Conservation (phyloP, 257 asterid species). For the Solanum lignicaule region DNA sequence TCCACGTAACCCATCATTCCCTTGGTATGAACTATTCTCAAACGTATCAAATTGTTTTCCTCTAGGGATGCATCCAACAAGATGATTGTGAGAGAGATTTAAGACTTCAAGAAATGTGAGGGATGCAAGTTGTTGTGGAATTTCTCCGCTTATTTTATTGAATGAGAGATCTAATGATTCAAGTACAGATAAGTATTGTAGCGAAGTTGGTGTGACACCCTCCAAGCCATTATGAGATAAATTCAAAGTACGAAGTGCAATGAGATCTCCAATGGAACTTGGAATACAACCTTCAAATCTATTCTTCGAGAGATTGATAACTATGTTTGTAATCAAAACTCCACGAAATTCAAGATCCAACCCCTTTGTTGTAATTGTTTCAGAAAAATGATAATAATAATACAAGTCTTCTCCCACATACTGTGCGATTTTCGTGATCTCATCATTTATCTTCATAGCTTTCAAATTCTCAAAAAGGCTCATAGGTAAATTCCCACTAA, state of each 20-base stretch:
- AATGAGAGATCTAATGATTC: background rate
- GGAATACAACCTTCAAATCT: background rate
- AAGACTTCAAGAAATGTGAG: background rate
- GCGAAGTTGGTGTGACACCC: background rate
- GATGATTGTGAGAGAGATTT: background rate
- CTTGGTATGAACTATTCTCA: background rate
- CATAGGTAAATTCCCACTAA: background rate
- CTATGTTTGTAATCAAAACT: background rate
- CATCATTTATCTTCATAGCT: background rate
- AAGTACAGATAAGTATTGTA: background rate
- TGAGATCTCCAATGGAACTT: background rate
- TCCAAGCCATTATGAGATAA: background rate
- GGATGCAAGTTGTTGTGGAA: background rate
- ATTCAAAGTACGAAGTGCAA: background rate
- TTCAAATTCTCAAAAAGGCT: background rate
- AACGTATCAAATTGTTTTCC: background rate
- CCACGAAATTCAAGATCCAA: background rate
- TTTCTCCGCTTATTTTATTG: background rate
- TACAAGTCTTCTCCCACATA: background rate
- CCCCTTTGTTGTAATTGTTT: background rate
- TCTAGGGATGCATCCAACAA: background rate
- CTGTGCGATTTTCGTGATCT: accelerated
- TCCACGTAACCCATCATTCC: background rate
- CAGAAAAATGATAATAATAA: background rate
- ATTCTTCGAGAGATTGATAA: background rate